Percentiles rank a stretch among this genome's conserved stretches.
phyloP scores from a whole-genome alignment of 345 rosid genomes.

The Geranium rotundifolium region DNA sequence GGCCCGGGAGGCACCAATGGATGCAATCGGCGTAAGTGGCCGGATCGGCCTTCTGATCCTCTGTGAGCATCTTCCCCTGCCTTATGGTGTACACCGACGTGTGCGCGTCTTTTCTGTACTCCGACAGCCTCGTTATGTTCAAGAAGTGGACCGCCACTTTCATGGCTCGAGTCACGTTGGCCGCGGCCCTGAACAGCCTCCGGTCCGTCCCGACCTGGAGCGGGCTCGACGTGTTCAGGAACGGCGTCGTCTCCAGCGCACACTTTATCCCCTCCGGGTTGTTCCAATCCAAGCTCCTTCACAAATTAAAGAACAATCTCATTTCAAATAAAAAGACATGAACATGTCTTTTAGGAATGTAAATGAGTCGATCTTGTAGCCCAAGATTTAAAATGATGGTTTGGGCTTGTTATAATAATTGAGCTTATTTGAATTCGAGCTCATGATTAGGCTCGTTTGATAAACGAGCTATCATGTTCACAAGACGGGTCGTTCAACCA shows the following conservation, averaged over 20 bases:
- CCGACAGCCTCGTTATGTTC: conserved; percentile 61
- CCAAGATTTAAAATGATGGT: no score
- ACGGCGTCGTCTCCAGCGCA: conserved; percentile 46
- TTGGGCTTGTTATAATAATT: no score
- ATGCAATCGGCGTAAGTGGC: conserved; percentile 58
- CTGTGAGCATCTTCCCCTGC: conserved; percentile 35
- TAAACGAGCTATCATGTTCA: no score
- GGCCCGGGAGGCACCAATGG: conserved; percentile 94
- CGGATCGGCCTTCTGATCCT: conserved; percentile 42
- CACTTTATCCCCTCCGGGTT: conserved; percentile 44
- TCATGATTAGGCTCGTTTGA: no score
- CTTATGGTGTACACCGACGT: conserved; percentile 33
- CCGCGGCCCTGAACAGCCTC: conserved; percentile 28
- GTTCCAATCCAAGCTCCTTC: conserved; percentile 66
- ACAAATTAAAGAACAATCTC: no score
- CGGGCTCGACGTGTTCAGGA: conserved; percentile 25
- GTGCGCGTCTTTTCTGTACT: conserved; percentile 82
- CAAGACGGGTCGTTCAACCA: no score
- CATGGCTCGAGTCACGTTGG: conserved; percentile 32
- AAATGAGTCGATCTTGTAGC: no score
- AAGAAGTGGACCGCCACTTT: conserved; percentile 35
- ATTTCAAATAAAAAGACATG: no score
- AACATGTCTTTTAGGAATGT: no score
- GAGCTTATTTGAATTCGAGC: no score
- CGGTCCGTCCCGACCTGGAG: conserved; percentile 58